These are phyloP conservation scores for Pseudopyricularia cyperi DNA, from an alignment of 2,329 filamentous ascomycete genomes.

Conservation along the genomic window DNA sequence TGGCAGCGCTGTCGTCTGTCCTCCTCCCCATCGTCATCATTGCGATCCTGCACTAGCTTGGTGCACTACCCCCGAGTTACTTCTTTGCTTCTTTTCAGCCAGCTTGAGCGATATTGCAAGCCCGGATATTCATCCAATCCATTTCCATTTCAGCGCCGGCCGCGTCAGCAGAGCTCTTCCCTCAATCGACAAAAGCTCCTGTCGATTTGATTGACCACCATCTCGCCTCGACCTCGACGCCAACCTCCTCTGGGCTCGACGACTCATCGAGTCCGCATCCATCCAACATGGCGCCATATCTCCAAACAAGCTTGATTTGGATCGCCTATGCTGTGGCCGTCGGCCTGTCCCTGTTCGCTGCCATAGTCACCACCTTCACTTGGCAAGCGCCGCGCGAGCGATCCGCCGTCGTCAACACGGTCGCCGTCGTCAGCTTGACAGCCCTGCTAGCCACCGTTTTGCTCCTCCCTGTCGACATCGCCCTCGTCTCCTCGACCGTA, in stretches of 20 bases:
- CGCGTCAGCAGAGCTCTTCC: background rate
- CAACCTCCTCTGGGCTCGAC: background rate
- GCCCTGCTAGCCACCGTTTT: slow-evolving; percentile 83
- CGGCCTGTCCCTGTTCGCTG: slow-evolving; percentile 59
- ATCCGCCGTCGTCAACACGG: slow-evolving; percentile 65
- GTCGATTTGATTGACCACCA: background rate
- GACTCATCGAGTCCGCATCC: background rate
- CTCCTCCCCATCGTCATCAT: background rate
- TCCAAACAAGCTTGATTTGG: slow-evolving; percentile 90
- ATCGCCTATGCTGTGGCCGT: slow-evolving; percentile 80
- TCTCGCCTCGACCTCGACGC: background rate
- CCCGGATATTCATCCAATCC: background rate
- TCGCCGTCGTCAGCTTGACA: slow-evolving; percentile 79
- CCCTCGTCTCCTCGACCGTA: slow-evolving; percentile 80
- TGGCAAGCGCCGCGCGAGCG: slow-evolving; percentile 86
- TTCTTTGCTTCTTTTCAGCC: background rate
- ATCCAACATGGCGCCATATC: slow-evolving; percentile 26
- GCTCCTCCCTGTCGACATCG: slow-evolving; percentile 88
- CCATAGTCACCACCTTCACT: slow-evolving; percentile 75
- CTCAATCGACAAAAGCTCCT: background rate
- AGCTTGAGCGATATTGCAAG: background rate
- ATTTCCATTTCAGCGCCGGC: background rate
- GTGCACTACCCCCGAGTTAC: background rate
- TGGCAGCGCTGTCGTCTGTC: background rate
- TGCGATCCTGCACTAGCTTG: background rate